Percentiles rank a stretch among this genome's conserved stretches.
These are phyloP conservation scores for Collybia nuda DNA, from an alignment of 768 basidiomycete genomes.

Conservation along the genomic window DNA sequence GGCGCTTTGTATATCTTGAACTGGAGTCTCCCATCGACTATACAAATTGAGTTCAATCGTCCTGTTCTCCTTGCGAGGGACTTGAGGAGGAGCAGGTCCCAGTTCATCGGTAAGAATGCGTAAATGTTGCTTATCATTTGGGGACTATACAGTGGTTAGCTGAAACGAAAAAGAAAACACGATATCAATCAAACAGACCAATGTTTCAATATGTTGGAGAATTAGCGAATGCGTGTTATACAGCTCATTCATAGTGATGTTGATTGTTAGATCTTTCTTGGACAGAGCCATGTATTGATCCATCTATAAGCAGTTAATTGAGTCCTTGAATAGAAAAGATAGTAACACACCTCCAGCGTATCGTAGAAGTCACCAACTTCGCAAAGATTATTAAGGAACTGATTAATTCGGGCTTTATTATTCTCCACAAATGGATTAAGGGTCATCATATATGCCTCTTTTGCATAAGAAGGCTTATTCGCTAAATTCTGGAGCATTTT, in stretches of 20 bases:
- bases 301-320: constrained; percentile 58
- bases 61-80: constrained; percentile 97
- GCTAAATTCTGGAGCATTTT: constrained; percentile 99
- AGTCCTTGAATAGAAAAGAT: not conserved
- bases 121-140: constrained; percentile 96
- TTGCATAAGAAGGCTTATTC: constrained; percentile 97
- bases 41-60: constrained; percentile 90
- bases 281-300: constrained; percentile 99
- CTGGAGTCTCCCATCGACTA: constrained; percentile 98
- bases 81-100: constrained; percentile 89
- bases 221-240: constrained; percentile 98
- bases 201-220: constrained; percentile 89
- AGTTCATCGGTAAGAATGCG: constrained; percentile 97
- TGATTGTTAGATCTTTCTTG: constrained; percentile 98
- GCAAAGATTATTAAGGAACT: constrained; percentile 94
- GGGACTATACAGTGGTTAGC: constrained; percentile 56
- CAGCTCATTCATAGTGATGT: constrained; percentile 97
- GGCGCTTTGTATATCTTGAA: constrained; percentile 95
- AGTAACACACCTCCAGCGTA: constrained; percentile 78
- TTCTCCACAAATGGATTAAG: constrained; percentile 98
- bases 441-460: constrained; percentile 98
- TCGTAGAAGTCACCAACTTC: constrained; percentile 99
- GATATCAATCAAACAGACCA: constrained; percentile 54
- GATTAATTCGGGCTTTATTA: constrained; percentile 97
- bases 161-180: constrained; percentile 1